phyloP scores from a whole-genome alignment of 768 basidiomycete genomes.

The Zangia roseola region DNA sequence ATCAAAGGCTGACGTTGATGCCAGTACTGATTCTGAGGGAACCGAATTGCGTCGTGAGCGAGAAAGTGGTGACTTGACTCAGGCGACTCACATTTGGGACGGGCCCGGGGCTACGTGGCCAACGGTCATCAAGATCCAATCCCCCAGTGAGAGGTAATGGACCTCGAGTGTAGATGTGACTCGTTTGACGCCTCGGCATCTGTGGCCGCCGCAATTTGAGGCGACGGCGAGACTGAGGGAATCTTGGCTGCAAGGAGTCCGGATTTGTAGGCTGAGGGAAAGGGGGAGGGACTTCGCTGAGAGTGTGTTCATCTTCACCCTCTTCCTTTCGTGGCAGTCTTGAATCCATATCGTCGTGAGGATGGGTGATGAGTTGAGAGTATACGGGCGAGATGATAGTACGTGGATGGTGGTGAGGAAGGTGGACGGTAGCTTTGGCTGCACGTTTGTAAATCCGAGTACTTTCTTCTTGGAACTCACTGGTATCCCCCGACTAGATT shows the following conservation, averaged over 20 bases:
- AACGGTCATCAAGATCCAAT: background rate
- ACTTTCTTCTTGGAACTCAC: too few relatives aligned
- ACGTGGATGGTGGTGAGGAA: background rate
- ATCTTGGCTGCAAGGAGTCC: background rate
- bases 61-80: background rate
- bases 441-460: background rate
- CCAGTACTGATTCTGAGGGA: background rate
- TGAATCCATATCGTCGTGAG: background rate
- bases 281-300: conserved; percentile 36
- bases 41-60: background rate
- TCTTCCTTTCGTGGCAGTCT: background rate
- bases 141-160: background rate
- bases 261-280: background rate
- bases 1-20: conserved; percentile 16
- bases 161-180: conserved; percentile 8
- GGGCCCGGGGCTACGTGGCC: conserved; percentile 14
- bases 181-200: conserved; percentile 24
- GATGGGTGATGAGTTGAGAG: too few relatives aligned
- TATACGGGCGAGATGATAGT: too few relatives aligned
- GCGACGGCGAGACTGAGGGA: conserved; percentile 18
- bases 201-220: conserved; percentile 28
- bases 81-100: conserved; percentile 13
- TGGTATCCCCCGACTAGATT: background rate
- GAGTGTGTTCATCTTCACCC: conserved; percentile 37
- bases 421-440: background rate